Percentiles rank a stretch among this genome's conserved stretches.
Evolutionary conservation across 441 rosid species (phyloP).

Genomic region (Erysimum cheiri): DNA sequence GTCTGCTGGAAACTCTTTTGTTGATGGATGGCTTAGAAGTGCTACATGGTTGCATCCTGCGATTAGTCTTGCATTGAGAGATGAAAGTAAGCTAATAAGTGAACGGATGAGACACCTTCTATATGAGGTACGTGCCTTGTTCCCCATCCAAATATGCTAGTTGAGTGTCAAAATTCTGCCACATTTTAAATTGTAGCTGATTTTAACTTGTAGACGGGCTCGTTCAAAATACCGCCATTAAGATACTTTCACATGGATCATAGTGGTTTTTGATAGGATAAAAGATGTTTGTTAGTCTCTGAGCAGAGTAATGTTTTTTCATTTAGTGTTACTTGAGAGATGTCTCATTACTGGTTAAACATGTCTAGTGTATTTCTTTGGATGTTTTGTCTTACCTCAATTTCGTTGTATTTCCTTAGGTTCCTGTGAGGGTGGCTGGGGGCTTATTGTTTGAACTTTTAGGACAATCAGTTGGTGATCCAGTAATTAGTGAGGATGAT

Average conservation of each 20-base stretch:
- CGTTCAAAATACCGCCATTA: not conserved
- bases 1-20: constrained; percentile 63
- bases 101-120: constrained; percentile 94
- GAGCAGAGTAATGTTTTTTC: not conserved
- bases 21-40: constrained; percentile 68
- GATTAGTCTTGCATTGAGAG: constrained; percentile 84
- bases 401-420: constrained; percentile 48
- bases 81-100: constrained; percentile 84
- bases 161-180: not conserved
- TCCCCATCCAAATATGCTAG: not conserved
- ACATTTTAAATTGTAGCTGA: not conserved
- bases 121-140: constrained; percentile 65
- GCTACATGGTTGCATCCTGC: constrained; percentile 99
- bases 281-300: constrained; percentile 11
- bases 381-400: constrained; percentile 11
- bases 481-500: constrained; percentile 85
- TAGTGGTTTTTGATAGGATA: constrained; percentile 1
- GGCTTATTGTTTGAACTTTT: constrained; percentile 94
- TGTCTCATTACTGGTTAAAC: not conserved
- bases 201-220: not conserved
- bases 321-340: not conserved
- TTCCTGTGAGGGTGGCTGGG: constrained; percentile 97
- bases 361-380: constrained; percentile 7
- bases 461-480: constrained; percentile 99
- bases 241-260: not conserved